Base-by-base conservation (phyloP, 139 green algal species). In the Desmodesmus armatus region DNA sequence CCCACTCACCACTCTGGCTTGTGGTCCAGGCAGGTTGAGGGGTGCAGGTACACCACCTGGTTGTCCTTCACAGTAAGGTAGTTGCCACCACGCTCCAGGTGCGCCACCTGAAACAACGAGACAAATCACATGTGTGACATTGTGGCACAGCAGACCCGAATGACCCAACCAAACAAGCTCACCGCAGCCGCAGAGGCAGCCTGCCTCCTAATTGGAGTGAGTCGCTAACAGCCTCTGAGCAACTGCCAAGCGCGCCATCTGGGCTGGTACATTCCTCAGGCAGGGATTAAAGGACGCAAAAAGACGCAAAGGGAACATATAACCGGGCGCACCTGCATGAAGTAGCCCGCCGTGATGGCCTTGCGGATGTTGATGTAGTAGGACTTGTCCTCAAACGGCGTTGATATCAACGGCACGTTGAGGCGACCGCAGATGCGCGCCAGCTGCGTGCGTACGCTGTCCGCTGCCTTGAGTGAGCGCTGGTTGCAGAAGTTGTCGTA, bases 31-130 rank as follows among this genome's bases (percentile, higher is more conserved):
- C 93, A 96, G 25, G 94, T 97, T 13, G 96, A 99, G 25, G 97
- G 97, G 88, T 99, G 97, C 39, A 99, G 89, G 88, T 97, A 93
- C 67, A 99, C 97, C 83, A 94, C 83, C 94, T 99, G 97, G 88
- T 99, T 98, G 92, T 99, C 97, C 91, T 99, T 99, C n/a, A 98
- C 97, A 0, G 97, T 99, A 35, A 99, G 91, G 90, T 99, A 99
- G 81, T 96, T 92, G n/a, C 97, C 97, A 1, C 89, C 91, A 15
- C 94, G 90, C 87, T 98, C 92, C 75, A 98, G 84, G 89, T 99
- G 96, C 5, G 97, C 96, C 1, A 99, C 97, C 74, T 83, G 66
- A 43, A 78, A 15, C 66, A 49, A 51, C 21, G 29, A 67, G 2
- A 31, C 69, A 53, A 35, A 53, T 31, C 33, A 39, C 62, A 71